Base-by-base conservation (phyloP, 306 rosid genomes). In the Parietaria judaica region DNA sequence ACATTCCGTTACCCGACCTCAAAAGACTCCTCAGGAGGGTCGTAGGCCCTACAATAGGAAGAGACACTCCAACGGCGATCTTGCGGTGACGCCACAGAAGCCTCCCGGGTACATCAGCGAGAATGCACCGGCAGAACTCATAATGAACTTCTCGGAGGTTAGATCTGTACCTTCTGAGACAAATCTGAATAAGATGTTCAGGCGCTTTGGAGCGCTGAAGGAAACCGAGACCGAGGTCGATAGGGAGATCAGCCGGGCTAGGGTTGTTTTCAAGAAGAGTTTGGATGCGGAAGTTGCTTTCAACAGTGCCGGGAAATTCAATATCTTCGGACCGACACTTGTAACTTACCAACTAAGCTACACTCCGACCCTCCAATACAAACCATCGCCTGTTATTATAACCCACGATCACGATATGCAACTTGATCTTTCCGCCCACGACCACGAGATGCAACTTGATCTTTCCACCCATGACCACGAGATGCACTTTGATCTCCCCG, bases 191-290 rank as follows among this genome's bases (percentile, higher is more conserved):
- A 92, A 65, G 72, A 88, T 82, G 90, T 92, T 92, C 76, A 82
- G 72, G 85, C 88, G 85, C 38, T 92, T 92, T 79, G 98, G 98
- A 66, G 90, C 96, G n/a, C 70, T 92, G 11, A 84, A 77, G 78
- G 94, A 86, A 74, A 76, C 80, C 56, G 96, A 92, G 76, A 92
- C 98, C 56, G 98, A 88, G 76, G 96, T 92, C 50, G 96, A 88
- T 72, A 78, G 86, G 43, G 79, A 86, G 69, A 84, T 85, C 65
- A 79, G 96, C 64, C 94, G 95, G 61, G 98, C 98, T 9, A 83
- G 95, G 78, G 98, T 92, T 66, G 84, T 92, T 67, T 92, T 88
- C 57, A 92, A 88, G 74, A 86, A 71, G 73, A 66, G 80, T 70
- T 61, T 80, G 53, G 96, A 92, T 79, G 98, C 94, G 11, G 98